A percentile compares a stretch with the other conserved stretches of the same genome.
These are phyloP conservation scores for Acrodontium crateriforme DNA, from an alignment of 2,329 filamentous ascomycete species.

Conservation along the genomic window DNA sequence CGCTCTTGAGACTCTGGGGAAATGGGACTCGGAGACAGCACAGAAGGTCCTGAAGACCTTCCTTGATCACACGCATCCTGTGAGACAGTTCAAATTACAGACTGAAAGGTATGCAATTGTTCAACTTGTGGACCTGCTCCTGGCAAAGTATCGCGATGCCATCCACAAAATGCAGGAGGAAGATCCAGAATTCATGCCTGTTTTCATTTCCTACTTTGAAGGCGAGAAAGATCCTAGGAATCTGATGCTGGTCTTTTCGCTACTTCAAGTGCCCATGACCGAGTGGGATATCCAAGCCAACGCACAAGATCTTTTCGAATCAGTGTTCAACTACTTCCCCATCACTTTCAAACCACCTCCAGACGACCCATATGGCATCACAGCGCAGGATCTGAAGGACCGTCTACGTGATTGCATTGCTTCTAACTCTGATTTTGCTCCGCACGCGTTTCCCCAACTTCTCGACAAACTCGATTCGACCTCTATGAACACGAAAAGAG, in stretches of 20 bases:
- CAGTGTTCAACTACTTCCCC: slow-evolving; percentile 59
- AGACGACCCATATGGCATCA: slow-evolving; percentile 56
- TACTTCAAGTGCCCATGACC: slow-evolving; percentile 51
- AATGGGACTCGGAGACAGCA: slow-evolving; percentile 45
- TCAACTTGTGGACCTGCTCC: slow-evolving; percentile 45
- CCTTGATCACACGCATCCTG: slow-evolving; percentile 39
- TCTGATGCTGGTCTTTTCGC: slow-evolving; percentile 56
- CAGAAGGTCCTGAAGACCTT: slow-evolving; percentile 38
- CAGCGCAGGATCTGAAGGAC: slow-evolving; percentile 52
- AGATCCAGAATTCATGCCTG: slow-evolving; percentile 42
- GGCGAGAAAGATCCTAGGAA: slow-evolving; percentile 58
- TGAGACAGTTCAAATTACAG: slow-evolving; percentile 49
- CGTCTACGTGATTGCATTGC: slow-evolving; percentile 51
- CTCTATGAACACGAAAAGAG: slow-evolving; percentile 54
- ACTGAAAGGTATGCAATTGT: slow-evolving; percentile 47
- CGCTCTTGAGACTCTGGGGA: slow-evolving; percentile 44
- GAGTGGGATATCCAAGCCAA: slow-evolving; percentile 52
- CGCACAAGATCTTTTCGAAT: slow-evolving; percentile 50
- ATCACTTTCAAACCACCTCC: slow-evolving; percentile 58
- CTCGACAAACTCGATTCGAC: slow-evolving; percentile 58
- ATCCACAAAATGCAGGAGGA: slow-evolving; percentile 41
- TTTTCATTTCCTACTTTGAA: slow-evolving; percentile 50
- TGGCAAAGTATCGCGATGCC: slow-evolving; percentile 47
- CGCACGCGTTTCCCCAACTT: slow-evolving; percentile 51
- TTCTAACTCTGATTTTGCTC: slow-evolving; percentile 48